Conservation (phyloP, 108 stramenopile species). For the Skeletonema menzelii region DNA sequence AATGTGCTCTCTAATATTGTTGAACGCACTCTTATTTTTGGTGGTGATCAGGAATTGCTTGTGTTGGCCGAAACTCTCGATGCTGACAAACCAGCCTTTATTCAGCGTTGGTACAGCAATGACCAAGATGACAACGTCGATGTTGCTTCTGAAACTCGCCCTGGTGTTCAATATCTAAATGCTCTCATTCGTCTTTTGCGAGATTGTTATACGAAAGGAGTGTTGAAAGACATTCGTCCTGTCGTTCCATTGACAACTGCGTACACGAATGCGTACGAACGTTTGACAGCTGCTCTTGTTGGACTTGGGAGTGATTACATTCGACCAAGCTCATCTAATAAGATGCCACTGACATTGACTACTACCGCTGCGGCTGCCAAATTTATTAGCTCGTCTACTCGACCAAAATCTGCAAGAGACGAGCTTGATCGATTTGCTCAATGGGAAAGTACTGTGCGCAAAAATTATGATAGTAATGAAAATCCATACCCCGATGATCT, state of each 20-base stretch:
- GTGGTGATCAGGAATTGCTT: conserved; percentile 80
- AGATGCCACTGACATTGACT: conserved; percentile 38
- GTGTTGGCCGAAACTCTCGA: conserved; percentile 79
- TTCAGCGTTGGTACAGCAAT: conserved; percentile 81
- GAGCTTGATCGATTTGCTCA: conserved; percentile 80
- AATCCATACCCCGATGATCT: conserved; percentile 80
- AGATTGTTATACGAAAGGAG: conserved; percentile 71
- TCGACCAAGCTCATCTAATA: conserved; percentile 48
- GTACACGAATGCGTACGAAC: conserved; percentile 76
- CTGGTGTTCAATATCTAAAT: conserved; percentile 82
- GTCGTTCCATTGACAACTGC: conserved; percentile 56
- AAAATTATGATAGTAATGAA: conserved; percentile 28
- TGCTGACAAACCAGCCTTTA: conserved; percentile 72
- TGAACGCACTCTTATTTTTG: conserved; percentile 74
- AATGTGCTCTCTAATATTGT: conserved; percentile 86
- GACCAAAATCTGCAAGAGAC: conserved; percentile 70
- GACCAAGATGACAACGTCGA: conserved; percentile 16
- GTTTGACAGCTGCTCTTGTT: conserved; percentile 66
- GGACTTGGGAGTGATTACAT: conserved; percentile 85
- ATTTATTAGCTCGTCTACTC: conserved; percentile 30
- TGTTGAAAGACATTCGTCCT: conserved; percentile 60
- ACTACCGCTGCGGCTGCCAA: conserved; percentile 48
- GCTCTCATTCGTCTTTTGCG: conserved; percentile 64
- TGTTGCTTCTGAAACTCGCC: conserved; percentile 51
- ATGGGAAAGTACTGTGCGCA: conserved; percentile 80